A percentile compares a stretch with the other conserved stretches of the same genome.
phyloP scores from a whole-genome alignment of 768 basidiomycete genomes.

The Russula ochroleuca region DNA sequence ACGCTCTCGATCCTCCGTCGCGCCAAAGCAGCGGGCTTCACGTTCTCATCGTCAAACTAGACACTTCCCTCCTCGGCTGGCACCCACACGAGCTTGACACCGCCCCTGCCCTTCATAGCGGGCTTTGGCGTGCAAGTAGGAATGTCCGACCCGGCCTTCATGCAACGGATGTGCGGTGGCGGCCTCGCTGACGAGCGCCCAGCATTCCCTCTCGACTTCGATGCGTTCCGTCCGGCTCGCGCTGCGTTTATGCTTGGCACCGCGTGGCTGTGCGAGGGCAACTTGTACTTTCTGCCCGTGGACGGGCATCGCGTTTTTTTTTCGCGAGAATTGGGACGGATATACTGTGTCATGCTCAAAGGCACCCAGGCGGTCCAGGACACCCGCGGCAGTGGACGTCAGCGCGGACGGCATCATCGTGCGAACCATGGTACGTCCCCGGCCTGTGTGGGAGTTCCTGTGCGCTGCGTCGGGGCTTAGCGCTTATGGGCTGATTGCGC shows the following conservation, averaged over 20 bases:
- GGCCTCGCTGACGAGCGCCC: not conserved
- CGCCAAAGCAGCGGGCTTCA: slow-evolving; percentile 62
- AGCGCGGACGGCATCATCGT: no score
- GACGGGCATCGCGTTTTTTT: not conserved
- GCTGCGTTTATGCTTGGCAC: not conserved
- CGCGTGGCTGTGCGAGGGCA: not conserved
- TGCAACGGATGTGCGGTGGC: slow-evolving; percentile 42
- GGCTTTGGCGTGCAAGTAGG: slow-evolving; percentile 66
- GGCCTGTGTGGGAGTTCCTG: no score
- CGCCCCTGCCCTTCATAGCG: slow-evolving; percentile 57
- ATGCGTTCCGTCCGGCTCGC: not conserved
- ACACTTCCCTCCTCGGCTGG: slow-evolving; percentile 71
- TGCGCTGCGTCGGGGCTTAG: no score
- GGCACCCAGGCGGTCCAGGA: no score
- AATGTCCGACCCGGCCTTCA: slow-evolving; percentile 73
- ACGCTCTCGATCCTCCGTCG: slow-evolving; percentile 62
- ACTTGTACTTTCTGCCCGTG: not conserved
- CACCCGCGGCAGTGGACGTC: no score
- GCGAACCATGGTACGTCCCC: no score
- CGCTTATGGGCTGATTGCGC: no score
- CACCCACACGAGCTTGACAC: slow-evolving; percentile 67
- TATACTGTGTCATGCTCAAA: no score
- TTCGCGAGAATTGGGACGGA: no score
- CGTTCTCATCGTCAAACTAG: slow-evolving; percentile 71
- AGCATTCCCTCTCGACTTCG: not conserved